Percentiles rank a stretch among this genome's conserved stretches.
These are phyloP conservation scores for Hypoxylon crocopeplum DNA, from an alignment of 495 filamentous ascomycete species.

Conservation along the genomic window DNA sequence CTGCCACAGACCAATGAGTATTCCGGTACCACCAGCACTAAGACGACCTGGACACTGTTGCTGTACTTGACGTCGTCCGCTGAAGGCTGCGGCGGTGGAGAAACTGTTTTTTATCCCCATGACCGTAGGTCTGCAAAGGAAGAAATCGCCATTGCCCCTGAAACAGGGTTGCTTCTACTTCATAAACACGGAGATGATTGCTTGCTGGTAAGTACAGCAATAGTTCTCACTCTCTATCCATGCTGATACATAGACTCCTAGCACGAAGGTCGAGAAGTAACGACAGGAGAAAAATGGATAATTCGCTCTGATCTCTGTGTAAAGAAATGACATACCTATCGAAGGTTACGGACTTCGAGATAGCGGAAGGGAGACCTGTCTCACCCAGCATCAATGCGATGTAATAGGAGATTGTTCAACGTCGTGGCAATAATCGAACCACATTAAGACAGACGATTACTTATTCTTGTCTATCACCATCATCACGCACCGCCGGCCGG, in stretches of 20 bases:
- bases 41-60: conserved; percentile 91
- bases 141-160: conserved; percentile 70
- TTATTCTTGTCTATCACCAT: neutral
- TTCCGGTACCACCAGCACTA: conserved; percentile 69
- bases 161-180: conserved; percentile 82
- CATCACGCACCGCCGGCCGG: no score
- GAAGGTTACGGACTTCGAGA: conserved; percentile 11
- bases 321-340: conserved; percentile 36
- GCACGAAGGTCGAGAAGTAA: conserved; percentile 86
- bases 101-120: conserved; percentile 91
- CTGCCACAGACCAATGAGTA: conserved; percentile 74
- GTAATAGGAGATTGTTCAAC: neutral
- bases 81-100: conserved; percentile 77
- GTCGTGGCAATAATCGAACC: no score
- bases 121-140: conserved; percentile 63
- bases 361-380: conserved; percentile 30
- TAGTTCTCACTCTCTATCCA: neutral
- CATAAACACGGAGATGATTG: conserved; percentile 91
- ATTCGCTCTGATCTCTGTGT: conserved; percentile 88
- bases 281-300: conserved; percentile 89
- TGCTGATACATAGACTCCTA: conserved; percentile 15
- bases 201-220: conserved; percentile 62
- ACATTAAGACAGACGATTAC: neutral
- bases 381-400: neutral
- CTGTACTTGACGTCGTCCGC: conserved; percentile 79